Evolutionary conservation across 768 basidiomycete species (phyloP), one percentile per base, ranked within the genome.

Genomic region (Suillus lakei): DNA sequence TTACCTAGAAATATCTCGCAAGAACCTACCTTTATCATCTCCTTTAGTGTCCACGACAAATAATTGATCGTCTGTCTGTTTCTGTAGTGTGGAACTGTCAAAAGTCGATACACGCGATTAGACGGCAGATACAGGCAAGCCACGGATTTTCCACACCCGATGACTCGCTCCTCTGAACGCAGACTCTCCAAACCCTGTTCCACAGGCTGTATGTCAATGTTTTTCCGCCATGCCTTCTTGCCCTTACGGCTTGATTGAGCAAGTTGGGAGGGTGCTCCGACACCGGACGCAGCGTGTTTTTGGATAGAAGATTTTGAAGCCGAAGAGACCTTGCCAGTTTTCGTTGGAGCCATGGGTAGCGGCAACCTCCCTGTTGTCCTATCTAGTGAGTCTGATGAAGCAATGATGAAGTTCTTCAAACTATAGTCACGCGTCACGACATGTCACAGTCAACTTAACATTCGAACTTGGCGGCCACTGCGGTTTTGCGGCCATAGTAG

Each of bases 191-290:
- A 72, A 3, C 87, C 88, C 55, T 83, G 80, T 70, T 96, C 95
- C 23, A 96, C 88, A 59, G 88, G 88, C 30, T 87, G 85, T 59
- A 97, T 85, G 74, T 97, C 89, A 61, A 97, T 89, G 76, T 98
- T 93, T 80, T 98, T 97, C 74, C 96, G 79, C 96, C 96, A 97
- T 55, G 95, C 88, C 63, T 86, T 88, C 76, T 97, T 97, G n/a
- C 95, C 93, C 76, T 95, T 97, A 64, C 95, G 81, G 70, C 90
- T 92, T 0, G 88, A 76, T 76, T 96, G 95, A 15, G 62, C 69
- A n/a, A 67, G 69, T 38, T 76, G 76, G 5, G 75, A 70, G 36
- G 76, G 76, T 4, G 73, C 75, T 4, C 75, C 73, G 5, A 74
- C 46, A 3, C 32, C 61, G 4, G 72, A 69, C 26, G 63, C 67